phyloP scores from a whole-genome alignment of 2,329 filamentous ascomycete genomes.

The Colletotrichum spinosum region DNA sequence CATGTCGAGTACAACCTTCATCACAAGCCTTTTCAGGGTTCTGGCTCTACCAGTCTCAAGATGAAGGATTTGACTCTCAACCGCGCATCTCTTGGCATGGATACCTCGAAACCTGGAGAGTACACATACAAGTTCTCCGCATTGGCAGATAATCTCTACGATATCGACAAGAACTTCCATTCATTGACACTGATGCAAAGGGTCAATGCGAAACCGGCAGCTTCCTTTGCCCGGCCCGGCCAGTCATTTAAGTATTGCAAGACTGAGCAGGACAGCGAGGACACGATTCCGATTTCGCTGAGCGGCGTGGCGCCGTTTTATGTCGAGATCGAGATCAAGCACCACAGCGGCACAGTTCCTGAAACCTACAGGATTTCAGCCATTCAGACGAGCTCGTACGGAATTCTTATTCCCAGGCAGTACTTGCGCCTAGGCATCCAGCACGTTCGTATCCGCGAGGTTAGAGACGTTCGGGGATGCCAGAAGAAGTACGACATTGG shows the following conservation, averaged over 20 bases:
- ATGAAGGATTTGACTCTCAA: constrained; percentile 82
- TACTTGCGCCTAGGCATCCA: constrained; percentile 91
- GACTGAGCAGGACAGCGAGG: constrained; percentile 82
- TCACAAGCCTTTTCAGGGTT: constrained; percentile 47
- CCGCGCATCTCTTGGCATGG: constrained; percentile 83
- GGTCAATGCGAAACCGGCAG: constrained; percentile 86
- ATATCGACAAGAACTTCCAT: constrained; percentile 74
- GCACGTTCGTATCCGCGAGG: constrained; percentile 87
- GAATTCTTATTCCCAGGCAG: constrained; percentile 85
- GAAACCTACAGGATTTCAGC: constrained; percentile 86
- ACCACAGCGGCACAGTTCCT: constrained; percentile 82
- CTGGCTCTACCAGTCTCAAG: constrained; percentile 53
- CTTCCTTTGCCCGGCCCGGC: constrained; percentile 84
- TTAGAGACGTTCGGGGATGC: constrained; percentile 89
- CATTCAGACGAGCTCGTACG: constrained; percentile 79
- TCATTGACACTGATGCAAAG: constrained; percentile 81
- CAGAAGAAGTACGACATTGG: constrained; percentile 79
- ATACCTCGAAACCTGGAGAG: constrained; percentile 83
- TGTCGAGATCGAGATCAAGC: constrained; percentile 92
- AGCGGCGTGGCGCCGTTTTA: constrained; percentile 89
- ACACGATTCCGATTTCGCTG: constrained; percentile 87
- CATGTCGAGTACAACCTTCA: constrained; percentile 29
- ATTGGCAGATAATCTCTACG: constrained; percentile 88
- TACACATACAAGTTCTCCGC: constrained; percentile 90
- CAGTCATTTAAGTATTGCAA: constrained; percentile 97